Evolutionary conservation across 768 basidiomycete genomes (phyloP), one percentile per base, ranked within the genome.

Genomic region (Tylopilus balloui): DNA sequence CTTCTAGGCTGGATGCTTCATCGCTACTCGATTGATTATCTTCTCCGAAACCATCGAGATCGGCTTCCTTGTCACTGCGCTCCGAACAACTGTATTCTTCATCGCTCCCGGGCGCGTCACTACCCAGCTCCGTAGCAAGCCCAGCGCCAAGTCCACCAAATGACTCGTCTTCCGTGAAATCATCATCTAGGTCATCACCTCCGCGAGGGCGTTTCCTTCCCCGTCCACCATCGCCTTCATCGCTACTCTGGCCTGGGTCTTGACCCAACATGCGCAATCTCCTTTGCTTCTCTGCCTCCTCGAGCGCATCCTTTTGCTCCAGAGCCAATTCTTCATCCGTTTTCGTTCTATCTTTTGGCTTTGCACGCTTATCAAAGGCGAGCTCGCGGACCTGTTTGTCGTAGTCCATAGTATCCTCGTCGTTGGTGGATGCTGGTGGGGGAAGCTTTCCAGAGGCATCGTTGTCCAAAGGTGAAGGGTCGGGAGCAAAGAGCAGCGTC

Each of bases 341-440:
- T 72, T 96, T 97, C 24, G 91, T 93, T 47, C 96, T 73, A 65
- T 99, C 89, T 63, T 92, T 96, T 1, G 96, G 88, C 54, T 93
- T 90, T 3, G 96, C 88, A 1, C 96, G 81, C 58, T 88, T 83
- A 50, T 98, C 96, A 60, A 94, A 95, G 0, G 87, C 93, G 32
- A 98, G 80, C 57, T 93, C 89, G 15, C 90, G 84, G 9, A 99
- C 94, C 54, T 83, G 85, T 59, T 86, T 84, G 69, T 99, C 95
- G 60, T 98, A 99, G 57, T 93, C 84, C 47, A 80, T 77, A 10
- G 70, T 58, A 11, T 73, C 64, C 6, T 66, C 58, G 1, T 53
- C 49, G 15, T 45, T 14, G 9, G 45, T 14, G 0, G 48, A 24
- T 24, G 27, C 20, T 3, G 35, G 38, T 7, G 28, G 15, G 20